A percentile compares a stretch with the other conserved stretches of the same genome.
phyloP scores from a whole-genome alignment of 345 rosid genomes.

The Camelina hispida region DNA sequence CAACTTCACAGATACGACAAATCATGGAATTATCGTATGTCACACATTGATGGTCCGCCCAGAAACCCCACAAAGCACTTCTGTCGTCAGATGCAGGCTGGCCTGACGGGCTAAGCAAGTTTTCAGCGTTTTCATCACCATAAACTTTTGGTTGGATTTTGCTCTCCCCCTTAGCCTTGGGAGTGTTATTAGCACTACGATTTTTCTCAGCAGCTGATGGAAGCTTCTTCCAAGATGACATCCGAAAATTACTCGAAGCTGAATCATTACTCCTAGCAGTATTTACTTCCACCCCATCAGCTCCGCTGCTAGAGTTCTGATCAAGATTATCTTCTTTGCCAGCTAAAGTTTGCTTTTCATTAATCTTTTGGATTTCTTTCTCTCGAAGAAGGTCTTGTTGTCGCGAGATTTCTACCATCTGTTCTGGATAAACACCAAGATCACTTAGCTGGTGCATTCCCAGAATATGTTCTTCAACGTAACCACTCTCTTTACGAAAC shows the following conservation, averaged over 20 bases:
- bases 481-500: constrained; percentile 92
- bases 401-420: constrained; percentile 62
- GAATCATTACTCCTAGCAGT: constrained; percentile 85
- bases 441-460: constrained; percentile 89
- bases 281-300: constrained; percentile 54
- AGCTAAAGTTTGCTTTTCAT: constrained; percentile 42
- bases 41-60: constrained; percentile 64
- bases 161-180: constrained; percentile 56
- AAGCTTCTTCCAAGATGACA: constrained; percentile 97
- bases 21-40: constrained; percentile 90
- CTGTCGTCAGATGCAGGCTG: constrained; percentile 56
- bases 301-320: constrained; percentile 44
- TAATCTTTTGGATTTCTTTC: constrained; percentile 50
- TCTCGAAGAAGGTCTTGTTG: constrained; percentile 58
- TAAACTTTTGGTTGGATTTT: constrained; percentile 53
- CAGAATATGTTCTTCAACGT: constrained; percentile 71
- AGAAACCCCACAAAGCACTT: constrained; percentile 67
- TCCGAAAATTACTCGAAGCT: constrained; percentile 70
- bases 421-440: constrained; percentile 90
- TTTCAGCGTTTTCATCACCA: constrained; percentile 54
- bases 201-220: constrained; percentile 82
- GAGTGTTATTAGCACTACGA: constrained; percentile 53
- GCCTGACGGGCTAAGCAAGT: constrained; percentile 54
- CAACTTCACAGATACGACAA: constrained; percentile 97
- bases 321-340: constrained; percentile 50